phyloP scores from a whole-genome alignment of 495 filamentous ascomycete species.

The Talaromyces trachyspermus region DNA sequence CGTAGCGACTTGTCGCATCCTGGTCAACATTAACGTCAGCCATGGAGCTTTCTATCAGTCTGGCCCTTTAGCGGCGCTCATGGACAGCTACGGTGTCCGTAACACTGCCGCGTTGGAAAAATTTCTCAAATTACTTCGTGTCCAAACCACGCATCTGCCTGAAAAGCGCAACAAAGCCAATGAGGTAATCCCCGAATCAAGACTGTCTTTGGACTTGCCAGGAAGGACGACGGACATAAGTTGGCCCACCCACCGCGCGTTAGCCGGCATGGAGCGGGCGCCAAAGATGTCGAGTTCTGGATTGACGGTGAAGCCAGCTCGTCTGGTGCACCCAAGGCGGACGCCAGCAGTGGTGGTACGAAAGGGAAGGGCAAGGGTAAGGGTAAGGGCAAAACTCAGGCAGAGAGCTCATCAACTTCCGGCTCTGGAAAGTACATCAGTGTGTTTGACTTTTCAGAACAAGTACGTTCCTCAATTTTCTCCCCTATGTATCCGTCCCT shows the following conservation, averaged over 20 bases:
- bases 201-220: conserved; percentile 39
- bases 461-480: no score
- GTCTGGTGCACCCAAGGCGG: conserved; percentile 9
- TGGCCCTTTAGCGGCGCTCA: conserved; percentile 21
- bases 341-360: conserved; percentile 13
- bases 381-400: conserved; percentile 21
- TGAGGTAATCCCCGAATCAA: conserved; percentile 27
- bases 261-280: conserved; percentile 23
- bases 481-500: no score
- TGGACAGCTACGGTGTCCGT: conserved; percentile 14
- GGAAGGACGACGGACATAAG: conserved; percentile 25
- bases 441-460: conserved; percentile 50
- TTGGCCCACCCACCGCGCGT: conserved; percentile 27
- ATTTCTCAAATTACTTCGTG: conserved; percentile 38
- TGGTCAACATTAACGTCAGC: conserved; percentile 52
- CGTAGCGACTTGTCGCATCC: conserved; percentile 52
- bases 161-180: no score
- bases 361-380: no score
- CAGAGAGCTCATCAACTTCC: conserved; percentile 20
- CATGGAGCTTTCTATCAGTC: conserved; percentile 33
- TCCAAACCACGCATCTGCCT: conserved; percentile 31
- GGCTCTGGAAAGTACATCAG: conserved; percentile 34
- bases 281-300: conserved; percentile 41
- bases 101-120: conserved; percentile 23
- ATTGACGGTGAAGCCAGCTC: conserved; percentile 15